Conservation (phyloP, 176 grass and related monocot species). For the Musa troglodytarum region DNA sequence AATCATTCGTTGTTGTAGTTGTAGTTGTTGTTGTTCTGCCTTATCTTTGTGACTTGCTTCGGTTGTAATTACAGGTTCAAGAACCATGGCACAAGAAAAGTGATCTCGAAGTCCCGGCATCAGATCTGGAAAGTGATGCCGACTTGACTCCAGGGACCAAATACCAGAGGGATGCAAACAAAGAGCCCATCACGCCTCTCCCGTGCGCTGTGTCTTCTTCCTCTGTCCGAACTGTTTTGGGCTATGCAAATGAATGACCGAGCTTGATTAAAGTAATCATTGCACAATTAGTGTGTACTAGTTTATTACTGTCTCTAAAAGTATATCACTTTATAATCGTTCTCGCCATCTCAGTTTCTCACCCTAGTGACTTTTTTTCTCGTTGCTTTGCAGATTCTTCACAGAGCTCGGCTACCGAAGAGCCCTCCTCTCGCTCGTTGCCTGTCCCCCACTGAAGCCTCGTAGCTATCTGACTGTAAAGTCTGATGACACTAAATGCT, state of each 20-base stretch:
- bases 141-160: not conserved
- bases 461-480: not conserved
- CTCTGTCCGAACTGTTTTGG: not conserved
- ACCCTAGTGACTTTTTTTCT: not conserved
- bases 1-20: not conserved
- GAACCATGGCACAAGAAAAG: not conserved
- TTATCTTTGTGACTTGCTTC: not conserved
- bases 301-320: not conserved
- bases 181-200: not conserved
- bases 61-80: not conserved
- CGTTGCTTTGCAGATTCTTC: not conserved
- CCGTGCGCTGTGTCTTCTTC: not conserved
- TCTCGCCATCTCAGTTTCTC: not conserved
- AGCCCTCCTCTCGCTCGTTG: not conserved
- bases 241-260: not conserved
- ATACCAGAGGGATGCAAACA: conserved; percentile 2
- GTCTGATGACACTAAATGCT: not conserved
- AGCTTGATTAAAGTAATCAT: conserved; percentile 21
- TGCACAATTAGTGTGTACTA: not conserved
- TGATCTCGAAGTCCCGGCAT: conserved; percentile 1
- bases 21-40: not conserved
- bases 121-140: not conserved
- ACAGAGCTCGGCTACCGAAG: conserved; percentile 1
- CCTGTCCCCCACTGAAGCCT: conserved; percentile 1
- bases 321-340: not conserved